Evolutionary conservation across 192 early-diverging fungal genomes (phyloP).

Genomic region (Backusella macrospora): DNA sequence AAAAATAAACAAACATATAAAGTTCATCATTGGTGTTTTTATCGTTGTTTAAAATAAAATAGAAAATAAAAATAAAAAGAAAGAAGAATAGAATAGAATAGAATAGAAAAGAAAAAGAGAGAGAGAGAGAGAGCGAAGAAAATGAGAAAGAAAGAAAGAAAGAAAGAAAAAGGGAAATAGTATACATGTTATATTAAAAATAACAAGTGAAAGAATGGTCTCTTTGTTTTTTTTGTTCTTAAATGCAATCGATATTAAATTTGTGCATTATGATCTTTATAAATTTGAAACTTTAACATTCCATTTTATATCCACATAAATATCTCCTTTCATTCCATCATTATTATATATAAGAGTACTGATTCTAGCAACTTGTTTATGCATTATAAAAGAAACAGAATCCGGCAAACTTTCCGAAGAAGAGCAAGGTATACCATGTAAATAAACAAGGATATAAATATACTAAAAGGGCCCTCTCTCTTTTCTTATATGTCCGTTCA

Average conservation of each 20-base stretch:
- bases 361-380: too few relatives aligned
- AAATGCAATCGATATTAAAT: not conserved
- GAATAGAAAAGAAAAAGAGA: too few relatives aligned
- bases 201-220: too few relatives aligned
- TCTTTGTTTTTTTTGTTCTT: too few relatives aligned
- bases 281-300: not conserved
- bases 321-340: slow-evolving; percentile 9
- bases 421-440: not conserved
- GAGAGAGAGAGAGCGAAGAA: too few relatives aligned
- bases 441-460: not conserved
- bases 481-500: not conserved
- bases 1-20: not conserved
- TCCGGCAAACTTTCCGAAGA: not conserved
- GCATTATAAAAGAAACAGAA: too few relatives aligned
- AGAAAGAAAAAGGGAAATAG: too few relatives aligned
- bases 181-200: too few relatives aligned
- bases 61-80: not conserved
- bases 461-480: not conserved
- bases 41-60: not conserved
- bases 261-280: not conserved
- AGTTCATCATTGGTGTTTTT: not conserved
- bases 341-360: not conserved
- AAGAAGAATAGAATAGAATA: too few relatives aligned
- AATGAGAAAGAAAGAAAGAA: too few relatives aligned
- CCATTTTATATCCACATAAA: slow-evolving; percentile 1